Conservation (phyloP, 1,139 yeast genomes). For the Kodamaea fungicola region DNA sequence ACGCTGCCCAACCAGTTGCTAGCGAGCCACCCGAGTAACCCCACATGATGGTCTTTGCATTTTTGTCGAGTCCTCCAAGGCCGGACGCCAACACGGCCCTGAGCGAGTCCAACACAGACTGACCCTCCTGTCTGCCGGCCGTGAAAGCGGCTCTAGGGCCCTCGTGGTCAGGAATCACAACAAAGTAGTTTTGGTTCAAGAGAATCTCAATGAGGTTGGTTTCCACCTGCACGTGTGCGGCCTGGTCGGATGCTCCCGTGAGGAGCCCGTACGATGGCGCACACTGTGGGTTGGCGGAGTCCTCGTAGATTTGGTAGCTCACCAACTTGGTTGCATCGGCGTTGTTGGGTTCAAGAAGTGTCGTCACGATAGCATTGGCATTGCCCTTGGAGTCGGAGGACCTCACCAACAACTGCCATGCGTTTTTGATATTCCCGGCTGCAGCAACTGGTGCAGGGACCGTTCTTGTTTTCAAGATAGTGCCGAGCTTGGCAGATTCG, state of each 20-base stretch:
- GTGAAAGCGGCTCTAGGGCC: conserved; percentile 26
- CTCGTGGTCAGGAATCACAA: conserved; percentile 32
- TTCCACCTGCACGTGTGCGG: not conserved
- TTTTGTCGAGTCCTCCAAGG: conserved; percentile 19
- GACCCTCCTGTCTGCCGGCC: conserved; percentile 27
- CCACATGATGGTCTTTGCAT: conserved; percentile 27
- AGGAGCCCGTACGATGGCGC: conserved; percentile 30
- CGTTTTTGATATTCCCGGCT: conserved; percentile 11
- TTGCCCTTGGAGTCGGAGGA: conserved; percentile 29
- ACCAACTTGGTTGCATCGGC: conserved; percentile 26
- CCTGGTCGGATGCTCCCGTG: conserved; percentile 15
- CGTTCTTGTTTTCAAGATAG: conserved; percentile 22
- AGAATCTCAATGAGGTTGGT: conserved; percentile 8
- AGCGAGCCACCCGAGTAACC: conserved; percentile 38
- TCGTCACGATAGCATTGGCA: conserved; percentile 29
- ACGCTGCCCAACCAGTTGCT: conserved; percentile 36
- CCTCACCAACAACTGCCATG: conserved; percentile 31
- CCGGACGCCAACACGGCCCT: conserved; percentile 21
- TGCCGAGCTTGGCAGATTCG: conserved; percentile 22
- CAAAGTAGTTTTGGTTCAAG: conserved; percentile 26
- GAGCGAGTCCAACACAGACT: conserved; percentile 24
- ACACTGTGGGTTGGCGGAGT: conserved; percentile 26
- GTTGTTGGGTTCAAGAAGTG: conserved; percentile 29
- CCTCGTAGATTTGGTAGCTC: conserved; percentile 36
- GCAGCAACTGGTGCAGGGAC: conserved; percentile 17